A percentile compares a stretch with the other conserved stretches of the same genome.
These are phyloP conservation scores for Multifurca ochricompacta DNA, from an alignment of 768 basidiomycete species.

Conservation along the genomic window DNA sequence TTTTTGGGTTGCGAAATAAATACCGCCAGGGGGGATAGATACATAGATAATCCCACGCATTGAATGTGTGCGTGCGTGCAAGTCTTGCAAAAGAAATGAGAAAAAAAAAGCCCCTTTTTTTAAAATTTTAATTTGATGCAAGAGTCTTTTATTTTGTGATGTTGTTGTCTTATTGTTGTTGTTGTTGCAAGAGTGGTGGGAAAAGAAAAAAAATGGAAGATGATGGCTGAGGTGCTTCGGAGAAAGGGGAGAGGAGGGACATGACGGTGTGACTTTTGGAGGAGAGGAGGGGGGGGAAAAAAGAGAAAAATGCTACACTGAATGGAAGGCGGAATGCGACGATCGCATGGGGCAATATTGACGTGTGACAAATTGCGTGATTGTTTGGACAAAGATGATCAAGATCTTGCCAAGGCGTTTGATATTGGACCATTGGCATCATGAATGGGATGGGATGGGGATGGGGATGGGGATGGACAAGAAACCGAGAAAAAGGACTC, in stretches of 20 bases:
- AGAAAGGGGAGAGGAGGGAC: not conserved
- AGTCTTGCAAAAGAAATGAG: conserved; percentile 1
- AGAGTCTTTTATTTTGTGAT: too few species aligned
- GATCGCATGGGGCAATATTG: conserved; percentile 1
- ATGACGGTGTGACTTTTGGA: not conserved
- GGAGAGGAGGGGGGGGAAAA: not conserved
- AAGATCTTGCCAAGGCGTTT: too few species aligned
- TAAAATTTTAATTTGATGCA: conserved; percentile 8
- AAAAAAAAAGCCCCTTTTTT: too few species aligned
- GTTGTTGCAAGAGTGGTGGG: not conserved
- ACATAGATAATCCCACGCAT: conserved; percentile 16
- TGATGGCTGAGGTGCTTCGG: not conserved
- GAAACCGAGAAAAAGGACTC: not conserved
- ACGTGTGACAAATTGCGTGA: conserved; percentile 5
- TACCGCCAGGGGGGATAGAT: conserved; percentile 18
- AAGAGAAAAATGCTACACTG: not conserved
- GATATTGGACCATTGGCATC: too few species aligned
- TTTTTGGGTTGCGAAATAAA: conserved; percentile 20
- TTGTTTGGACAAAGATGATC: not conserved
- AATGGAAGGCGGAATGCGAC: conserved; percentile 6
- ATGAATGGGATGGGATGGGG: conserved; percentile 3
- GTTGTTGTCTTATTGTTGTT: too few species aligned
- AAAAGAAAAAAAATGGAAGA: not conserved
- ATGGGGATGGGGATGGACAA: not conserved
- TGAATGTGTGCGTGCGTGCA: conserved; percentile 7